Conservation (phyloP, 768 basidiomycete species). For the Polyporus arcularius region DNA sequence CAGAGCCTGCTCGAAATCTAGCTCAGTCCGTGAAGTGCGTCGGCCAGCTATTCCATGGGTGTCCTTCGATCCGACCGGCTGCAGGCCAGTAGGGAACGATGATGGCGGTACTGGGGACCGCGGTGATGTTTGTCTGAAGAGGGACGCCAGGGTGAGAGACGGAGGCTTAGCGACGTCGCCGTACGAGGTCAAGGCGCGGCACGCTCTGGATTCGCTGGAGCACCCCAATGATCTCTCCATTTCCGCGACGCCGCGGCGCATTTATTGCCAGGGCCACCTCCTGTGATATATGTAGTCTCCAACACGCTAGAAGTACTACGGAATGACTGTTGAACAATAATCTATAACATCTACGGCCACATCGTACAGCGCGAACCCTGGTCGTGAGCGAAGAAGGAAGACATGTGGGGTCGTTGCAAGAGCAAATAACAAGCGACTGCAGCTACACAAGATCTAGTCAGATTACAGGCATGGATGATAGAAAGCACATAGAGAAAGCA, state of each 20-base stretch:
- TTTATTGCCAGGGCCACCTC: background rate
- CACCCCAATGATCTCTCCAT: background rate
- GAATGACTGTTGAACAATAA: slow-evolving; percentile 23
- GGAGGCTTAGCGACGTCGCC: slow-evolving; percentile 13
- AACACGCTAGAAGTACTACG: background rate
- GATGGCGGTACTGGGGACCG: slow-evolving; percentile 46
- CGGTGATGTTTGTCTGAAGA: slow-evolving; percentile 55
- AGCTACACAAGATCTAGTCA: slow-evolving; percentile 26
- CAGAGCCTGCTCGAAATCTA: slow-evolving; percentile 82
- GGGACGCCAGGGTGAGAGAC: slow-evolving; percentile 59
- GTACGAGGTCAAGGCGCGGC: slow-evolving; percentile 2
- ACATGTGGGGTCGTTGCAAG: slow-evolving; percentile 10
- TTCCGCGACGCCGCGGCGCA: background rate
- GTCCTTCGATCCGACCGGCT: slow-evolving; percentile 59
- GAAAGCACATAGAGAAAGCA: slow-evolving; percentile 37
- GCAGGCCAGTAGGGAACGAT: slow-evolving; percentile 52
- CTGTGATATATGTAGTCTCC: background rate
- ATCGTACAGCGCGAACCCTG: slow-evolving; percentile 25
- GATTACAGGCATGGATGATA: slow-evolving; percentile 24
- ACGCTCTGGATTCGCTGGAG: background rate
- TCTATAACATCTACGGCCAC: slow-evolving; percentile 25
- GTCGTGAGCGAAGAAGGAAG: slow-evolving; percentile 11
- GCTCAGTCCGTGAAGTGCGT: slow-evolving; percentile 70
- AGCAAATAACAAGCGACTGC: slow-evolving; percentile 12
- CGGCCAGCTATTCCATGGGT: slow-evolving; percentile 38